These are phyloP conservation scores for Populus hybrid DNA, from an alignment of 441 rosid species.

Conservation along the genomic window DNA sequence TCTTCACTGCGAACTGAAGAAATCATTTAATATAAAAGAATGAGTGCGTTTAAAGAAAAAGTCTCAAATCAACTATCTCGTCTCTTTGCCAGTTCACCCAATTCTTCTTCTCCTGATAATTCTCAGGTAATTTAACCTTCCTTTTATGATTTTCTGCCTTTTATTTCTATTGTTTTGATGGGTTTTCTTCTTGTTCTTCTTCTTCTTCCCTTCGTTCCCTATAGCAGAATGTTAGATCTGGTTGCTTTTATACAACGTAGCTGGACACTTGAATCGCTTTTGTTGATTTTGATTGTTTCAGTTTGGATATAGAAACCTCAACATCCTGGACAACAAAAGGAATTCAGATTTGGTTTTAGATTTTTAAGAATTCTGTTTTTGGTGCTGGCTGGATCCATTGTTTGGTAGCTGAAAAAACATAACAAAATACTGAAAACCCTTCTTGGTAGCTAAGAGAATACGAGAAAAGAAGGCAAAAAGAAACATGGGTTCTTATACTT, in stretches of 20 bases:
- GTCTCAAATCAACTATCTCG: constrained; percentile 73
- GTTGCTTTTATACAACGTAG: constrained; percentile 11
- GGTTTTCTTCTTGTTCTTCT: constrained; percentile 9
- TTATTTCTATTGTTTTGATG: not conserved
- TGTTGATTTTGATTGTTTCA: constrained; percentile 5
- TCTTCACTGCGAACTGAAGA: not conserved
- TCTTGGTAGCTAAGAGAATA: constrained; percentile 1
- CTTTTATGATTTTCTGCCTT: not conserved
- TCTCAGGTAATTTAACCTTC: constrained; percentile 41
- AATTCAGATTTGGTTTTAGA: not conserved
- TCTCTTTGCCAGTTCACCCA: constrained; percentile 57
- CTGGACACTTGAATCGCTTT: not conserved
- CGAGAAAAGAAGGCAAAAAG: not conserved
- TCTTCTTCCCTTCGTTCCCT: not conserved
- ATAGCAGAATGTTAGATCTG: constrained; percentile 14
- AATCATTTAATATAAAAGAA: constrained; percentile 6
- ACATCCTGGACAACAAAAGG: not conserved
- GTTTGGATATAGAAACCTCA: not conserved
- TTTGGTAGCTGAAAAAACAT: constrained; percentile 3
- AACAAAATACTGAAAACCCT: not conserved
- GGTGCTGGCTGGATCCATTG: not conserved
- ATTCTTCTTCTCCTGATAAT: constrained; percentile 38
- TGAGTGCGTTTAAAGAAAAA: constrained; percentile 65
- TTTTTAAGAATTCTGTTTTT: not conserved
- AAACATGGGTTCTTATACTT: not conserved